Percentiles rank a stretch among this genome's conserved stretches.
These are phyloP conservation scores for Hericium alpestre DNA, from an alignment of 768 basidiomycete species.

Conservation along the genomic window DNA sequence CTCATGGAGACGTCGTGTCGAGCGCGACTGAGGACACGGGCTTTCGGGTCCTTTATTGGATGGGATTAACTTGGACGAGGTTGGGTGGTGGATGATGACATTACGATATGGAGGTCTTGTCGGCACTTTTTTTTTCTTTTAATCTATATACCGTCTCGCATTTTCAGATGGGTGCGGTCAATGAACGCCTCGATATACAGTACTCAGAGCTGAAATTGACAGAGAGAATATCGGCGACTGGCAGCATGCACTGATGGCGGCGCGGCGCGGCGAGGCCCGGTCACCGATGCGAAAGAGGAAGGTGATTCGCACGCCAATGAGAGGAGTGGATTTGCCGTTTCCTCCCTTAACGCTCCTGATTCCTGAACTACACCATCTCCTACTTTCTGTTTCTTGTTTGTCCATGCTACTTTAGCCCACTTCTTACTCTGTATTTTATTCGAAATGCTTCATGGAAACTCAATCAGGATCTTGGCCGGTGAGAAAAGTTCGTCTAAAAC, in stretches of 20 bases:
- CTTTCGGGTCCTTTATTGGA: too few species aligned
- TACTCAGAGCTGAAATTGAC: too few species aligned
- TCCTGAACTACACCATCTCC: neutral
- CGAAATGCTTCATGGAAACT: constrained; percentile 73
- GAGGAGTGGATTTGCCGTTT: neutral
- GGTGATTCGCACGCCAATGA: neutral
- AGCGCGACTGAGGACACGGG: neutral
- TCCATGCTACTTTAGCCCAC: neutral
- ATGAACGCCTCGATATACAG: too few species aligned
- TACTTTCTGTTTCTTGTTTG: neutral
- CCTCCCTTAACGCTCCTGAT: neutral
- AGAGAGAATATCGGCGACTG: too few species aligned
- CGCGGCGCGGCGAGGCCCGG: too few species aligned
- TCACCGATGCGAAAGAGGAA: constrained; percentile 13
- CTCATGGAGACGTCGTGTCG: neutral
- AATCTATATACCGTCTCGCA: too few species aligned
- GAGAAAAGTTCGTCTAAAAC: constrained; percentile 14
- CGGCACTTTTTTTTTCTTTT: too few species aligned
- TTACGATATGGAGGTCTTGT: too few species aligned
- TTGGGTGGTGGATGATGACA: too few species aligned
- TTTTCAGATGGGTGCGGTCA: too few species aligned
- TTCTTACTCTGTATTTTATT: constrained; percentile 2
- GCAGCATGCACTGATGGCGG: too few species aligned
- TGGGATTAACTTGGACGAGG: too few species aligned
- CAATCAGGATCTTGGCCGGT: constrained; percentile 69